Evolutionary conservation across 805 yeast species (phyloP).

Genomic region (Candida sakaeoensis): DNA sequence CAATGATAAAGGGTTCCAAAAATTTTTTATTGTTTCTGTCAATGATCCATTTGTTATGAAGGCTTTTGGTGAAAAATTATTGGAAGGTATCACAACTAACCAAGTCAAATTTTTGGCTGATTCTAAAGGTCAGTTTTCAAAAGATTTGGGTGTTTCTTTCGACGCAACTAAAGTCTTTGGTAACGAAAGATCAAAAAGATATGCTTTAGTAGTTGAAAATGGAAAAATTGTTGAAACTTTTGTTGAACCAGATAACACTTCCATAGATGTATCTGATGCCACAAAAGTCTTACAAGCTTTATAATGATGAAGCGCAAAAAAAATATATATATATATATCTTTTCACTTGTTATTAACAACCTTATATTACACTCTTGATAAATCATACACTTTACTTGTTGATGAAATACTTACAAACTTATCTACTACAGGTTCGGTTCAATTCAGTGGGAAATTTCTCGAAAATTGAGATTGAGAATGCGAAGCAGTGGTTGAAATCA

Average conservation of each 20-base stretch:
- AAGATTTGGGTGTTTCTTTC: constrained; percentile 60
- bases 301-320: neutral
- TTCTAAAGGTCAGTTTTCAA: constrained; percentile 69
- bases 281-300: constrained; percentile 34
- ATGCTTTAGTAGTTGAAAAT: constrained; percentile 69
- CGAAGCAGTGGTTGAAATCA: constrained; percentile 41
- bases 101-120: constrained; percentile 68
- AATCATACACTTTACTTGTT: too few relatives aligned
- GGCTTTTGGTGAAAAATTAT: constrained; percentile 62
- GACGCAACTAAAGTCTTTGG: constrained; percentile 81
- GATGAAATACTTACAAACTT: too few relatives aligned
- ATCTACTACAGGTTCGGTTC: neutral
- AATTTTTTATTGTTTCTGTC: constrained; percentile 68
- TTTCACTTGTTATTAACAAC: too few relatives aligned
- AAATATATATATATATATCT: too few relatives aligned
- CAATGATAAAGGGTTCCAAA: constrained; percentile 59
- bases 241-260: constrained; percentile 78
- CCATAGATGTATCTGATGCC: constrained; percentile 55
- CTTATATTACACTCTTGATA: too few relatives aligned
- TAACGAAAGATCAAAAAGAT: constrained; percentile 68
- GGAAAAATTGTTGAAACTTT: constrained; percentile 66
- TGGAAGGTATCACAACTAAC: constrained; percentile 19
- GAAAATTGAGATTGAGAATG: constrained; percentile 24
- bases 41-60: constrained; percentile 84
- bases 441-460: constrained; percentile 10